phyloP scores from a whole-genome alignment of 1,284 basidiomycete genomes.

The Xerocomus minutiporus region DNA sequence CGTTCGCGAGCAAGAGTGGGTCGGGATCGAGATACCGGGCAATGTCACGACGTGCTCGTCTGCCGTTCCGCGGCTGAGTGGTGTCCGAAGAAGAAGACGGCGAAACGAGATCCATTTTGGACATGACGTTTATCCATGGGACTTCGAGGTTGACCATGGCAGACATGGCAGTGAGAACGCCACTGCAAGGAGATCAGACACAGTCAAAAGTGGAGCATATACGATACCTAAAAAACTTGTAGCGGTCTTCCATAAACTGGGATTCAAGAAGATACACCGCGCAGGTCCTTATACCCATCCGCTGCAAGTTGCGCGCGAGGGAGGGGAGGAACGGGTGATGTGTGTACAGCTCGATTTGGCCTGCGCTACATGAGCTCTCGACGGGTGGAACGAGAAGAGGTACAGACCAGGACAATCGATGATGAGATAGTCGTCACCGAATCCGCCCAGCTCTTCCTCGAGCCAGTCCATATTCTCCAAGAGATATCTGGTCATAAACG shows the following conservation, averaged over 20 bases:
- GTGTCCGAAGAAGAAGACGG: constrained; percentile 42
- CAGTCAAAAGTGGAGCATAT: background rate
- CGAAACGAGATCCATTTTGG: constrained; percentile 97
- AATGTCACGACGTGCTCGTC: constrained; percentile 69
- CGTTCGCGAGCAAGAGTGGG: constrained; percentile 78
- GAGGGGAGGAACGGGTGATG: constrained; percentile 95
- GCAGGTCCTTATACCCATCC: constrained; percentile 74
- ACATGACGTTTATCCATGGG: constrained; percentile 97
- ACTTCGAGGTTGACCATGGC: constrained; percentile 98
- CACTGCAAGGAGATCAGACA: constrained; percentile 45
- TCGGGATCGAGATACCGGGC: constrained; percentile 96
- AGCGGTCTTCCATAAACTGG: constrained; percentile 98
- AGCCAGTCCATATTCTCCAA: constrained; percentile 98
- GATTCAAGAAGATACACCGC: constrained; percentile 93
- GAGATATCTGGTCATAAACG: constrained; percentile 67
- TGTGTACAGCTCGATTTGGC: constrained; percentile 98
- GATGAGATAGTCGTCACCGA: constrained; percentile 95
- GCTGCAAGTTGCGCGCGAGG: constrained; percentile 69
- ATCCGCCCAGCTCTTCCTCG: constrained; percentile 94
- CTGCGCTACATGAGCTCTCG: constrained; percentile 38
- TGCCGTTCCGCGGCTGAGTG: constrained; percentile 65
- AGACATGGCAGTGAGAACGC: constrained; percentile 97
- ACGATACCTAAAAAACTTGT: constrained; percentile 89
- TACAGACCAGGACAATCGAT: constrained; percentile 91
- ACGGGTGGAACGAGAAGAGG: background rate